Evolutionary conservation across 169 alveolate species (phyloP), one percentile per base, ranked within the genome.

Genomic region (Miamiensis avidus): DNA sequence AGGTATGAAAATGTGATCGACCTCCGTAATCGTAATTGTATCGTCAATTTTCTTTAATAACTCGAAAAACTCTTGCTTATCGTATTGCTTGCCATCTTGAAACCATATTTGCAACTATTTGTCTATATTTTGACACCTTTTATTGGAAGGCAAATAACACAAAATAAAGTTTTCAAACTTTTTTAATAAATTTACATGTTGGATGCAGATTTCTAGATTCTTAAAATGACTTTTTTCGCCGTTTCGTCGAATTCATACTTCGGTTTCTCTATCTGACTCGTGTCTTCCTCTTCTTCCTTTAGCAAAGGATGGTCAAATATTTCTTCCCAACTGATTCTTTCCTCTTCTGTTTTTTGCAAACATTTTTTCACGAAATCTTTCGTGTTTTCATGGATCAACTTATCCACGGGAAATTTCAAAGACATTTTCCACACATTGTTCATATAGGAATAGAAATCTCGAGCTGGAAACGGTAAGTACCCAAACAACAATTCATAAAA

Each of bases 281-380:
- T 49, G 69, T 49, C 82, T 69, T 84, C 75, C n/a, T 65, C 11
- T 0, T 28, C 34, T 0, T 27, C 29, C 0, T 16, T 0, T 49
- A 82, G 72, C 30, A 82, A 31, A 25, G 86, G 84, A 32, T 86
- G 90, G n/a, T 29, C n/a, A 75, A 86, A 86, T 1, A 86, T 82
- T 31, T 79, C 76, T 31, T 86, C 90, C 90, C 90, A 86, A 26
- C 87, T 31, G 0, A 81, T 81, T 81, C 90, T 81, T 33, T 49
- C 74, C 69, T 86, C 81, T 34, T 86, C 90, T 33, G 75, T 82
- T 11, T 79, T 34, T 0, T 86, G 75, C 26, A 86, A 75, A n/a
- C 85, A 74, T 81, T 81, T 81, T 15, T 49, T 75, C 0, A 86
- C 28, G 30, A 86, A 86, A 81, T 86, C 81, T 64, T 85, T 85